These are phyloP conservation scores for Diaporthe vaccinii DNA, from an alignment of 2,329 filamentous ascomycete species.

Conservation along the genomic window DNA sequence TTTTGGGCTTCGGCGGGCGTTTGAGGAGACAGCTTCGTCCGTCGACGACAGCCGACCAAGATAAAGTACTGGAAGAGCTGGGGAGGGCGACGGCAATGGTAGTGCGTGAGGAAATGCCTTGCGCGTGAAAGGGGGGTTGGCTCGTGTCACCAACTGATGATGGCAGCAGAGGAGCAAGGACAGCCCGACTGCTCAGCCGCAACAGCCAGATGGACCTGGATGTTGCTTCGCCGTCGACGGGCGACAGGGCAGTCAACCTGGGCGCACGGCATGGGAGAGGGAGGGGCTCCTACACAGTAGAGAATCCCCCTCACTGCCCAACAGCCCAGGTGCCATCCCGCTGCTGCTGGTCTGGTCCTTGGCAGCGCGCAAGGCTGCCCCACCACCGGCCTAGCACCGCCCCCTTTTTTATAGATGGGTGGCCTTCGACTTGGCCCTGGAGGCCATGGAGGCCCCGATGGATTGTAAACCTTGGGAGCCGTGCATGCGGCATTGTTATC, in stretches of 20 bases:
- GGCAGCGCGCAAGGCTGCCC: slow-evolving; percentile 21
- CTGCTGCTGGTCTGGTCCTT: slow-evolving; percentile 25
- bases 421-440: slow-evolving; percentile 18
- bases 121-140: slow-evolving; percentile 16
- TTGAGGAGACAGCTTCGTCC: slow-evolving; percentile 9
- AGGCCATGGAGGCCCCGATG: slow-evolving; percentile 19
- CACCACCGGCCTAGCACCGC: slow-evolving; percentile 28
- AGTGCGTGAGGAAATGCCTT: slow-evolving; percentile 16
- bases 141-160: slow-evolving; percentile 21
- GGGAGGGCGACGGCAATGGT: slow-evolving; percentile 15
- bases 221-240: slow-evolving; percentile 22
- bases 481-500: slow-evolving; percentile 16
- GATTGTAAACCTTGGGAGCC: not conserved
- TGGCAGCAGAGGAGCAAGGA: slow-evolving; percentile 19
- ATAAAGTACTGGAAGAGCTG: not conserved
- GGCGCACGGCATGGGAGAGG: slow-evolving; percentile 9
- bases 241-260: slow-evolving; percentile 10
- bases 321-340: not conserved
- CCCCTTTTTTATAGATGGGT: slow-evolving; percentile 25
- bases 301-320: slow-evolving; percentile 16
- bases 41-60: not conserved
- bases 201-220: not conserved
- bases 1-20: not conserved
- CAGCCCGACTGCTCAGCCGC: slow-evolving; percentile 26
- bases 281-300: slow-evolving; percentile 9